phyloP scores from a whole-genome alignment of 176 grass and related monocot genomes.

The Oryza rufipogon region DNA sequence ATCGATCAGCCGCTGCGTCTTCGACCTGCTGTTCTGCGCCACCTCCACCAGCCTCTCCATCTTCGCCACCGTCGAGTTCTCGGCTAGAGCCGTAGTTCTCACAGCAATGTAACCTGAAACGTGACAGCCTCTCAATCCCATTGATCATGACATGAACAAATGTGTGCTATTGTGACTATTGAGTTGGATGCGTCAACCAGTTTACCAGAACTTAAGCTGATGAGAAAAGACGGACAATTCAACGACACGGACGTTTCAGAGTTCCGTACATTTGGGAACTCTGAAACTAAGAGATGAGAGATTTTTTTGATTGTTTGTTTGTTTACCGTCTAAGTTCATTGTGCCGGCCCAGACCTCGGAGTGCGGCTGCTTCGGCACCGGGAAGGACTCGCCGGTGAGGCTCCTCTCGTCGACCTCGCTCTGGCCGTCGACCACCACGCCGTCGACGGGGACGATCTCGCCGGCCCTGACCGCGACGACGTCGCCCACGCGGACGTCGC shows the following conservation, averaged over 20 bases:
- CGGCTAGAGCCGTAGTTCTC: conserved; percentile 52
- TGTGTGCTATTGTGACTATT: too few relatives aligned
- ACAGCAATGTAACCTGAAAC: conserved; percentile 66
- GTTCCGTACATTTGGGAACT: too few relatives aligned
- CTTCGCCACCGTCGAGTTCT: conserved; percentile 78
- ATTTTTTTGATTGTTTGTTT: background rate
- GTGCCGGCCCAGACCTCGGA: conserved; percentile 81
- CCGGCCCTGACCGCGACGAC: conserved; percentile 64
- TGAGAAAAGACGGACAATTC: too few relatives aligned
- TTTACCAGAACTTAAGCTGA: too few relatives aligned
- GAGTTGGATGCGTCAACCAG: background rate
- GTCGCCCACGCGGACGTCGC: conserved; percentile 35
- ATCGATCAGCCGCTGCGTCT: conserved; percentile 70
- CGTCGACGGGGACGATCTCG: conserved; percentile 70
- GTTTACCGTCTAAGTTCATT: conserved; percentile 66
- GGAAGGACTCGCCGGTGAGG: conserved; percentile 87
- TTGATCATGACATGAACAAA: background rate
- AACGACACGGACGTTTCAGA: too few relatives aligned
- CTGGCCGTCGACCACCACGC: conserved; percentile 61
- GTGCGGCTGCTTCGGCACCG: conserved; percentile 49
- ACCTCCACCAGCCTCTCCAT: conserved; percentile 79
- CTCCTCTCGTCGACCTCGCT: conserved; percentile 76
- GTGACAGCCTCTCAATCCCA: background rate
- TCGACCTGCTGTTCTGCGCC: conserved; percentile 65
- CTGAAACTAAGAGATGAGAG: background rate